Evolutionary conservation across 805 yeast species (phyloP).

Genomic region (Yamadazyma philogaea): DNA sequence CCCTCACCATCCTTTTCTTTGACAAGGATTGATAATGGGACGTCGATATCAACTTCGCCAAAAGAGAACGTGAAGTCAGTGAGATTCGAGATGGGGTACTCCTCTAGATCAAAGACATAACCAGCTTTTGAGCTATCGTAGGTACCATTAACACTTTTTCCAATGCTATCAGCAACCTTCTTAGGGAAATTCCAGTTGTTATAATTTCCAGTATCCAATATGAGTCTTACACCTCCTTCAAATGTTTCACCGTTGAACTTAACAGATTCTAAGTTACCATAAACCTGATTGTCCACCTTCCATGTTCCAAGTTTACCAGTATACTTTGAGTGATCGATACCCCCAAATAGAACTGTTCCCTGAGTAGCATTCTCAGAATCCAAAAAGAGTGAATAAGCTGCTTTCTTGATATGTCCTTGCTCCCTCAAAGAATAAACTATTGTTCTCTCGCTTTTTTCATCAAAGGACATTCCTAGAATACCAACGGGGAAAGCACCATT

Average conservation of each 20-base stretch:
- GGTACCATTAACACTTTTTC: slow-evolving; percentile 8
- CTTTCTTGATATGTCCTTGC: slow-evolving; percentile 17
- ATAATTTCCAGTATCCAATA: slow-evolving; percentile 21
- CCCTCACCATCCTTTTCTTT: slow-evolving; percentile 4
- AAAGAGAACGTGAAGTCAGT: slow-evolving; percentile 12
- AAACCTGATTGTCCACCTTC: slow-evolving; percentile 13
- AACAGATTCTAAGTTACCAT: slow-evolving; percentile 13
- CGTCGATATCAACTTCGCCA: slow-evolving; percentile 10
- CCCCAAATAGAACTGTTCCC: slow-evolving; percentile 33
- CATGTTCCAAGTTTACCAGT: not conserved
- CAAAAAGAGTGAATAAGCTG: slow-evolving; percentile 38
- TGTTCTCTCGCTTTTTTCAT: slow-evolving; percentile 23
- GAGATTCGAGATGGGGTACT: slow-evolving; percentile 8
- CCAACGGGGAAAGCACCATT: slow-evolving; percentile 22
- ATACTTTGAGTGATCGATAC: slow-evolving; percentile 26
- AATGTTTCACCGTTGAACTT: slow-evolving; percentile 1
- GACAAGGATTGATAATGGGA: slow-evolving; percentile 16
- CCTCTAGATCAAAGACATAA: slow-evolving; percentile 8
- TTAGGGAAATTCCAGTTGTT: slow-evolving; percentile 12
- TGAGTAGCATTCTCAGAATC: slow-evolving; percentile 17
- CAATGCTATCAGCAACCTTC: slow-evolving; percentile 6
- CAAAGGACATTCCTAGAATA: slow-evolving; percentile 4
- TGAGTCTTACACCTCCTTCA: slow-evolving; percentile 2
- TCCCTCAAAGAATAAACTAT: slow-evolving; percentile 13
- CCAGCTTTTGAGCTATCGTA: slow-evolving; percentile 12